Evolutionary conservation across 2,329 filamentous ascomycete species (phyloP).

Genomic region (Grosmannia serpens): DNA sequence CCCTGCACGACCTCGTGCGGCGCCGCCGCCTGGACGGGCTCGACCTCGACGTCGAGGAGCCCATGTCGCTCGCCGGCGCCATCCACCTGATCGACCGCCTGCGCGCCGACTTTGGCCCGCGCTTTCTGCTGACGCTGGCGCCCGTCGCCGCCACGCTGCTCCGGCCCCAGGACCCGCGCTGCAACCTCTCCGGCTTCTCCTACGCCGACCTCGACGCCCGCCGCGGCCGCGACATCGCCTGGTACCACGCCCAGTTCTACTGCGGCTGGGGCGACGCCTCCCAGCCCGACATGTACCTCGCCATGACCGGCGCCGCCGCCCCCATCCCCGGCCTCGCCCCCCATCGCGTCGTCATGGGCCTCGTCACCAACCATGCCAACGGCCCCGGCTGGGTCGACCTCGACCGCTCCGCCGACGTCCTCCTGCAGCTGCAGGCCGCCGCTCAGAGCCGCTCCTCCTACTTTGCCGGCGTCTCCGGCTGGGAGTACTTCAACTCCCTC

Average conservation of each 20-base stretch:
- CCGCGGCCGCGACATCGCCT: conserved; percentile 53
- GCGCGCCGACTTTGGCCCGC: conserved; percentile 50
- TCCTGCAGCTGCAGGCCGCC: conserved; percentile 33
- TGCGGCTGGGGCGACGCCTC: conserved; percentile 66
- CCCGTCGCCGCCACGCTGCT: conserved; percentile 67
- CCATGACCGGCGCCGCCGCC: conserved; percentile 37
- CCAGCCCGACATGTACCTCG: conserved; percentile 34
- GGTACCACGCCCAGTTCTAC: conserved; percentile 81
- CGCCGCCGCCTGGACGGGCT: conserved; percentile 49
- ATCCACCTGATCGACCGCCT: conserved; percentile 53
- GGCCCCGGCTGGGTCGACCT: conserved; percentile 54
- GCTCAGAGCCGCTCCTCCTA: background rate
- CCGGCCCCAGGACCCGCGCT: conserved; percentile 36
- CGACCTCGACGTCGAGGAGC: conserved; percentile 67
- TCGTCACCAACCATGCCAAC: conserved; percentile 64
- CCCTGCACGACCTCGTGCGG: conserved; percentile 49
- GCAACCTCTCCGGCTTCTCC: conserved; percentile 63
- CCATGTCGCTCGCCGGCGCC: conserved; percentile 51
- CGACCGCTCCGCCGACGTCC: conserved; percentile 41
- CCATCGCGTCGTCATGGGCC: conserved; percentile 58
- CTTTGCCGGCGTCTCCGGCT: conserved; percentile 75
- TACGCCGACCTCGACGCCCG: conserved; percentile 59
- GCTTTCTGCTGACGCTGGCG: conserved; percentile 65
- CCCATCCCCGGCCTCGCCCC: conserved; percentile 50
- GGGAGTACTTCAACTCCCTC: conserved; percentile 72